These are phyloP conservation scores for Rubroboletus pulcherrimus DNA, from an alignment of 768 basidiomycete genomes.

Conservation along the genomic window DNA sequence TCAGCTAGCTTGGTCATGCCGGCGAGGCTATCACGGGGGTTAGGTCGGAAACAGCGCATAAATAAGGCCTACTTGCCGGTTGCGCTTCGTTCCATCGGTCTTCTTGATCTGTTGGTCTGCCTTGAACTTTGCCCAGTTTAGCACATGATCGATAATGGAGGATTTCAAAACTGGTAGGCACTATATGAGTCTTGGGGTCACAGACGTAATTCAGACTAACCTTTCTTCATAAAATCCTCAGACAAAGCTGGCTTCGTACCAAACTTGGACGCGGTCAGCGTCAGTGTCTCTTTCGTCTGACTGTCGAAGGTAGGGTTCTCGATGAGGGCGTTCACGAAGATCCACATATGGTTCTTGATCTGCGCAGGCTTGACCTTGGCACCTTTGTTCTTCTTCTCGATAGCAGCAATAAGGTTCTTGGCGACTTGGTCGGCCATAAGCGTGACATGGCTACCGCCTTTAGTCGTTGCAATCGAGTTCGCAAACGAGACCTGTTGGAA, in stretches of 20 bases:
- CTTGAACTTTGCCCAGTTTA: constrained; percentile 97
- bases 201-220: constrained; percentile 38
- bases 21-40: constrained; percentile 54
- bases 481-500: constrained; percentile 97
- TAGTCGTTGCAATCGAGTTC: constrained; percentile 94
- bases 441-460: constrained; percentile 92
- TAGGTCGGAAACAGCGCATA: background rate
- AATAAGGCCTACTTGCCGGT: constrained; percentile 48
- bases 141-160: constrained; percentile 82
- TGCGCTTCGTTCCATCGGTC: constrained; percentile 89
- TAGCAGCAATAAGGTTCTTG: constrained; percentile 74
- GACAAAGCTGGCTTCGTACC: constrained; percentile 79
- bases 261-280: constrained; percentile 83
- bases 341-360: constrained; percentile 97
- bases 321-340: constrained; percentile 93
- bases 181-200: constrained; percentile 1
- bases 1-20: constrained; percentile 93
- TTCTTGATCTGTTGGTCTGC: constrained; percentile 95
- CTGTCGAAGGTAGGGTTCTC: constrained; percentile 99
- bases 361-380: constrained; percentile 91
- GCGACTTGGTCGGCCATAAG: constrained; percentile 85
- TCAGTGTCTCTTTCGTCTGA: constrained; percentile 97
- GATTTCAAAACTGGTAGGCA: constrained; percentile 70
- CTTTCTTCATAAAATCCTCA: constrained; percentile 96
- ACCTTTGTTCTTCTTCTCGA: constrained; percentile 96